Percentiles rank a stretch among this genome's conserved stretches.
phyloP scores from a whole-genome alignment of 805 yeast genomes.

The Candida arabinofermentans region DNA sequence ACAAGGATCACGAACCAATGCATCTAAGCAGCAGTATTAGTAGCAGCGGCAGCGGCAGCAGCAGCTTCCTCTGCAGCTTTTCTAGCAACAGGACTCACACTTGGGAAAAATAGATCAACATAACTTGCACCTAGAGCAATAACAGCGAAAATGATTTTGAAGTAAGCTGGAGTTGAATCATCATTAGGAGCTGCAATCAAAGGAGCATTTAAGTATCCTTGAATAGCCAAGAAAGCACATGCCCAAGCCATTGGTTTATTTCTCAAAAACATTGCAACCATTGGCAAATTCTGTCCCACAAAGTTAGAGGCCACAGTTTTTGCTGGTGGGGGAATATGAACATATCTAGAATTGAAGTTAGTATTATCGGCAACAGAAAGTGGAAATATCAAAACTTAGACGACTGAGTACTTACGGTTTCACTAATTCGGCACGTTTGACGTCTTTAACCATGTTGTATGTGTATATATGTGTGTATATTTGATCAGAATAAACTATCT shows the following conservation, averaged over 20 bases:
- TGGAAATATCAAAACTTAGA: too few species aligned
- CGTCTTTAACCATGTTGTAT: slow-evolving; percentile 24
- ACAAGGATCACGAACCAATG: too few species aligned
- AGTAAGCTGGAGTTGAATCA: slow-evolving; percentile 41
- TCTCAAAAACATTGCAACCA: slow-evolving; percentile 61
- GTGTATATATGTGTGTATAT: neutral
- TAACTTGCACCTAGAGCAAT: slow-evolving; percentile 47
- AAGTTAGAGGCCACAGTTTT: slow-evolving; percentile 42
- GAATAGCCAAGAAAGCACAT: slow-evolving; percentile 47
- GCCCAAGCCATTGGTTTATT: slow-evolving; percentile 56
- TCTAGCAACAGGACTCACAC: slow-evolving; percentile 31
- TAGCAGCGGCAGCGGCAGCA: slow-evolving; percentile 7
- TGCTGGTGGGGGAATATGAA: slow-evolving; percentile 44
- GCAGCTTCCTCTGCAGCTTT: slow-evolving; percentile 19
- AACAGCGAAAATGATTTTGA: slow-evolving; percentile 43
- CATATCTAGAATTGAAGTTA: slow-evolving; percentile 30
- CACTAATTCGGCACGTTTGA: slow-evolving; percentile 27
- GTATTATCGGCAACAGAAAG: too few species aligned
- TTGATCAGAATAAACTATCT: neutral
- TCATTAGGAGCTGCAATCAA: slow-evolving; percentile 25
- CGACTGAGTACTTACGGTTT: slow-evolving; percentile 20
- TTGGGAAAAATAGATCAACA: slow-evolving; percentile 48
- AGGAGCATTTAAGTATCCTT: slow-evolving; percentile 41
- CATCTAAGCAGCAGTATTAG: slow-evolving; percentile 4
- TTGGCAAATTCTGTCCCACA: slow-evolving; percentile 51